Conservation (phyloP, 345 rosid species). For the Lepidium didymum region DNA sequence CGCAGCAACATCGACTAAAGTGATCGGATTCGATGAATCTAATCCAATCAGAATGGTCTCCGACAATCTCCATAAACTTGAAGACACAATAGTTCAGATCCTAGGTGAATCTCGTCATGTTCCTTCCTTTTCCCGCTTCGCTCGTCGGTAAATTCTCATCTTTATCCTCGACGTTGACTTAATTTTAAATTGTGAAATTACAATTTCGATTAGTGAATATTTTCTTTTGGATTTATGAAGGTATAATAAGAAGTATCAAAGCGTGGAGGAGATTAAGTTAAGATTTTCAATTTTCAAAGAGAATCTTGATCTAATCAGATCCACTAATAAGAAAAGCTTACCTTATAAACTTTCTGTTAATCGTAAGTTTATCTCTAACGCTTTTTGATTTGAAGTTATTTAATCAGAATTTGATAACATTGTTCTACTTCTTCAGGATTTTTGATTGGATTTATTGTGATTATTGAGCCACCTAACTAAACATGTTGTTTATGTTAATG, state of each 20-base stretch:
- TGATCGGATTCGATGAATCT: conserved; percentile 45
- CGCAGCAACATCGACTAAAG: conserved; percentile 28
- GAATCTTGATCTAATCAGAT: conserved; percentile 63
- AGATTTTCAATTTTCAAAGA: conserved; percentile 57
- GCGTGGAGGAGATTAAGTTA: conserved; percentile 55
- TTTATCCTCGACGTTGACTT: not conserved
- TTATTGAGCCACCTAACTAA: not conserved
- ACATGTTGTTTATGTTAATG: not conserved
- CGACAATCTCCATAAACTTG: conserved; percentile 48
- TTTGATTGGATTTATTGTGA: not conserved
- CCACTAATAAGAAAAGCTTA: conserved; percentile 51
- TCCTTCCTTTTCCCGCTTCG: conserved; percentile 62
- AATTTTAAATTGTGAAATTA: not conserved
- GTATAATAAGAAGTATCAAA: conserved; percentile 63
- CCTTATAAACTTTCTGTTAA: conserved; percentile 61
- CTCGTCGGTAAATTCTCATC: conserved; percentile 38
- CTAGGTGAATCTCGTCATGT: conserved; percentile 54
- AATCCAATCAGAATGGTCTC: conserved; percentile 60
- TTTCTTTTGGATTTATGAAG: conserved; percentile 19
- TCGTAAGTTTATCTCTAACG: conserved; percentile 33
- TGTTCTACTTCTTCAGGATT: not conserved
- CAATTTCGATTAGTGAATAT: not conserved
- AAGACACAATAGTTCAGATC: conserved; percentile 41
- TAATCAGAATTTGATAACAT: not conserved
- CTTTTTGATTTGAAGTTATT: not conserved